Evolutionary conservation across 2,329 filamentous ascomycete genomes (phyloP).

Genomic region (Xylariales sp.): DNA sequence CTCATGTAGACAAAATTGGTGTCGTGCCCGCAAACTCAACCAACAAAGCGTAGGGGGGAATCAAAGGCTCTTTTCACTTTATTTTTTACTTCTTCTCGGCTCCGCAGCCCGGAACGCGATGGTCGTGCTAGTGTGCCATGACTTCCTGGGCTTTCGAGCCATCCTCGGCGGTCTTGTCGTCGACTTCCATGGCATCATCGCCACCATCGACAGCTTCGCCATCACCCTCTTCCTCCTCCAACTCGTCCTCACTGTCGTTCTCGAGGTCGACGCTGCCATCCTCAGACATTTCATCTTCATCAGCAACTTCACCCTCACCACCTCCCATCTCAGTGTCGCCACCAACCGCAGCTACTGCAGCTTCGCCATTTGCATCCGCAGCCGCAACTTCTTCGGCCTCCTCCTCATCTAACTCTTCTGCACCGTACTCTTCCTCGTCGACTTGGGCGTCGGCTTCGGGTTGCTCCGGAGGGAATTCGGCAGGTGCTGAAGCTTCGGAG

Average conservation of each 20-base stretch:
- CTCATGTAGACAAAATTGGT: too few species aligned
- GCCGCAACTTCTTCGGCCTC: conserved; percentile 50
- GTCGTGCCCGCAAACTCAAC: too few species aligned
- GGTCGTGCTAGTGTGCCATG: conserved; percentile 20
- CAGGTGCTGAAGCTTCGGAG: conserved; percentile 91
- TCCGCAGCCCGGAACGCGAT: too few species aligned
- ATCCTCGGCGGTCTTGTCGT: conserved; percentile 22
- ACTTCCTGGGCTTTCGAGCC: conserved; percentile 16
- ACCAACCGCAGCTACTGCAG: conserved; percentile 37
- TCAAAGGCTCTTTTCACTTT: too few species aligned
- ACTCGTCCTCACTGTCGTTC: conserved; percentile 63
- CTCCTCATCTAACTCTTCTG: conserved; percentile 78
- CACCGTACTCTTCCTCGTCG: conserved; percentile 87
- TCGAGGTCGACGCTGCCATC: conserved; percentile 69
- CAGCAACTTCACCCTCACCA: conserved; percentile 42
- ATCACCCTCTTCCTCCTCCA: conserved; percentile 49
- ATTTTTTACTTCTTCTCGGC: too few species aligned
- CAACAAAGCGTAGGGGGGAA: too few species aligned
- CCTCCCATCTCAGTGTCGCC: conserved; percentile 72
- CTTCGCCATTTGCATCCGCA: conserved; percentile 35
- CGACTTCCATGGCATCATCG: conserved; percentile 39
- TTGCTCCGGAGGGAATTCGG: conserved; percentile 95
- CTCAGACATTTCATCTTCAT: conserved; percentile 63
- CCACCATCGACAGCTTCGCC: conserved; percentile 21
- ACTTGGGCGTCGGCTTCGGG: conserved; percentile 85